These are phyloP conservation scores for Lachnellula willkommii DNA, from an alignment of 2,329 filamentous ascomycete genomes.

Conservation along the genomic window DNA sequence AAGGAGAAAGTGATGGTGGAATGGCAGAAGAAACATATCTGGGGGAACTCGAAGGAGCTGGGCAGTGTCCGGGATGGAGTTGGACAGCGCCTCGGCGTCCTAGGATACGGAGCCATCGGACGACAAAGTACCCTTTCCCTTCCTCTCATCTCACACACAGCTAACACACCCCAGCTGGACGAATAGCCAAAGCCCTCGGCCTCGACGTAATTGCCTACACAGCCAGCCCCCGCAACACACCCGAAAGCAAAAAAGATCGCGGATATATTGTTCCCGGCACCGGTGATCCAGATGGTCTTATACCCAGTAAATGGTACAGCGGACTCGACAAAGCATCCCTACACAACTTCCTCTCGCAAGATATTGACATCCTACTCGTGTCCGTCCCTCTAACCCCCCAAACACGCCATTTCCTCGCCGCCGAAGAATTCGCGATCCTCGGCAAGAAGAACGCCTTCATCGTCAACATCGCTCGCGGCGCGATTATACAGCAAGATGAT, in stretches of 20 bases:
- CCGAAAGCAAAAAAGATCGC: conserved; percentile 49
- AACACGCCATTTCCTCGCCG: conserved; percentile 37
- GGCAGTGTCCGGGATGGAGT: conserved; percentile 47
- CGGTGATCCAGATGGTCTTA: conserved; percentile 33
- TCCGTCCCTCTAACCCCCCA: conserved; percentile 34
- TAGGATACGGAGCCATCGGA: conserved; percentile 37
- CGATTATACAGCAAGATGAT: conserved; percentile 55
- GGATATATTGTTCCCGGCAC: conserved; percentile 62
- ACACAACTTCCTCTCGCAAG: conserved; percentile 32
- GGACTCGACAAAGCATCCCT: conserved; percentile 31
- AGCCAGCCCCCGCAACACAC: conserved; percentile 52
- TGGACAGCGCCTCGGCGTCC: conserved; percentile 50
- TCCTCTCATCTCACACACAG: neutral
- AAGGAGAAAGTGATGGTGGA: conserved; percentile 50
- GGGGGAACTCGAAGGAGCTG: conserved; percentile 38
- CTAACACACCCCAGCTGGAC: conserved; percentile 32
- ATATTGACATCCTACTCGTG: conserved; percentile 36
- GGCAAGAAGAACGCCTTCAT: conserved; percentile 45
- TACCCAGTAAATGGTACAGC: conserved; percentile 35
- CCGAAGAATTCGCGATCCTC: conserved; percentile 34
- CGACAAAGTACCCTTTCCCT: conserved; percentile 34
- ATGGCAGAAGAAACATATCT: conserved; percentile 50
- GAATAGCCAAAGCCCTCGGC: conserved; percentile 50
- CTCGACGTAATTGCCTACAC: conserved; percentile 63
- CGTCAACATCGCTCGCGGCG: conserved; percentile 59